These are phyloP conservation scores for Inga laurina DNA, from an alignment of 306 rosid genomes.

Conservation along the genomic window DNA sequence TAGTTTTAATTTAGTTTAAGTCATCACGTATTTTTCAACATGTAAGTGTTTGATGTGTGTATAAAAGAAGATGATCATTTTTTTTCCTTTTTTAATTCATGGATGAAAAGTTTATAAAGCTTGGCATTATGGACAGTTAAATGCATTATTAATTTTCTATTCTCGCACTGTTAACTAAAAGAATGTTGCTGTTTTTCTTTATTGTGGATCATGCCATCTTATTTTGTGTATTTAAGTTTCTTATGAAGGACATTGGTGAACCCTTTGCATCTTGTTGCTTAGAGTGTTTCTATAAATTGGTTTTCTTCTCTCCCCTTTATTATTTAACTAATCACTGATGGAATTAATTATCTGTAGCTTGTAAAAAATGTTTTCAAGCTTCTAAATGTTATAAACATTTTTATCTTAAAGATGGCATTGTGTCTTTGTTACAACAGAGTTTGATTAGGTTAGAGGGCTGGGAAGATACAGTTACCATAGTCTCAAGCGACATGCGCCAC, in stretches of 20 bases:
- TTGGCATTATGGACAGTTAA: neutral
- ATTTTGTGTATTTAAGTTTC: neutral
- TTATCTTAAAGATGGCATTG: slow-evolving; percentile 12
- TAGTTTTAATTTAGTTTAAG: neutral
- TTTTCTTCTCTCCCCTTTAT: neutral
- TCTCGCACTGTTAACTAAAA: neutral
- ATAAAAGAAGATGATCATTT: neutral
- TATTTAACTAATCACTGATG: neutral
- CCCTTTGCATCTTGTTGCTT: neutral
- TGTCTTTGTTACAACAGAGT: slow-evolving; percentile 57
- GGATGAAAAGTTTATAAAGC: neutral
- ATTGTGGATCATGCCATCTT: neutral
- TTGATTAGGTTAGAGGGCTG: slow-evolving; percentile 90
- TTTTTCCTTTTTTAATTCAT: neutral
- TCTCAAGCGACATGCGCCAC: slow-evolving; percentile 86
- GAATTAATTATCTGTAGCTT: neutral
- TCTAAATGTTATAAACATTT: slow-evolving; percentile 15
- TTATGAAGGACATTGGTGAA: neutral
- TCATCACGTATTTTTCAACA: neutral
- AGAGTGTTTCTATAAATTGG: neutral
- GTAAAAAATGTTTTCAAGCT: neutral
- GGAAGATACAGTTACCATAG: slow-evolving; percentile 75
- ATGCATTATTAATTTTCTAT: neutral
- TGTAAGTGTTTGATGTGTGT: neutral
- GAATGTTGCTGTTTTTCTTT: neutral